Percentiles rank a stretch among this genome's conserved stretches.
Evolutionary conservation across 805 yeast species (phyloP).

Genomic region (Candida wancherniae): DNA sequence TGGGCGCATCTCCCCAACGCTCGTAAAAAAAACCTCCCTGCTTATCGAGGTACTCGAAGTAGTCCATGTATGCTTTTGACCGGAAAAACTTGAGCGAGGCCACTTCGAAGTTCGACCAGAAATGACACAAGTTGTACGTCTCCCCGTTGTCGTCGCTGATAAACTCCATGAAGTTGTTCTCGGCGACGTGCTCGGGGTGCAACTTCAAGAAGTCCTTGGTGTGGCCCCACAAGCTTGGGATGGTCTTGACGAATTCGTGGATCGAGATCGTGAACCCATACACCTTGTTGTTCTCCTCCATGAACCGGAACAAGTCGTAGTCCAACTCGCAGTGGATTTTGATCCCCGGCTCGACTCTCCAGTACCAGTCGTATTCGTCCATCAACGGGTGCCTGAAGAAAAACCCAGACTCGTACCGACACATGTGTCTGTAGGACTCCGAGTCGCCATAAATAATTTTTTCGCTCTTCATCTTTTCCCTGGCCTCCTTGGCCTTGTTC

Average conservation of each 20-base stretch:
- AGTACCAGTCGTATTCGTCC: conserved; percentile 22
- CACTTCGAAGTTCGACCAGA: conserved; percentile 88
- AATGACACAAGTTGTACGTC: conserved; percentile 77
- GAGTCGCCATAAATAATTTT: conserved; percentile 28
- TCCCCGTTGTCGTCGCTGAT: conserved; percentile 64
- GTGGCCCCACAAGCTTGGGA: conserved; percentile 20
- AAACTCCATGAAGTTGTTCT: conserved; percentile 51
- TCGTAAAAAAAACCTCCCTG: conserved; percentile 81
- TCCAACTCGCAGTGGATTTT: conserved; percentile 21
- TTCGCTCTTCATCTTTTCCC: conserved; percentile 21
- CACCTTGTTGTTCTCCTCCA: conserved; percentile 19
- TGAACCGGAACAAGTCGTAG: conserved; percentile 22
- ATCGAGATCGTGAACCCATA: conserved; percentile 24
- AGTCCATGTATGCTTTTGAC: conserved; percentile 60
- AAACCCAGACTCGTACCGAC: conserved; percentile 20
- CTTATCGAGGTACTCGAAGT: conserved; percentile 60
- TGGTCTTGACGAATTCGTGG: conserved; percentile 19
- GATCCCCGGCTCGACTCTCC: conserved; percentile 24
- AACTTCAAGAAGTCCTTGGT: conserved; percentile 18
- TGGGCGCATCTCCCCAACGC: conserved; percentile 94
- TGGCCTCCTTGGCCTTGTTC: conserved; percentile 23
- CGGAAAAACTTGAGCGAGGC: conserved; percentile 75
- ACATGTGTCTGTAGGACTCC: conserved; percentile 18
- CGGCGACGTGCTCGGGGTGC: conserved; percentile 15
- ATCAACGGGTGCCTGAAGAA: conserved; percentile 19